phyloP scores from a whole-genome alignment of 768 basidiomycete genomes.

The Cyathus striatus region DNA sequence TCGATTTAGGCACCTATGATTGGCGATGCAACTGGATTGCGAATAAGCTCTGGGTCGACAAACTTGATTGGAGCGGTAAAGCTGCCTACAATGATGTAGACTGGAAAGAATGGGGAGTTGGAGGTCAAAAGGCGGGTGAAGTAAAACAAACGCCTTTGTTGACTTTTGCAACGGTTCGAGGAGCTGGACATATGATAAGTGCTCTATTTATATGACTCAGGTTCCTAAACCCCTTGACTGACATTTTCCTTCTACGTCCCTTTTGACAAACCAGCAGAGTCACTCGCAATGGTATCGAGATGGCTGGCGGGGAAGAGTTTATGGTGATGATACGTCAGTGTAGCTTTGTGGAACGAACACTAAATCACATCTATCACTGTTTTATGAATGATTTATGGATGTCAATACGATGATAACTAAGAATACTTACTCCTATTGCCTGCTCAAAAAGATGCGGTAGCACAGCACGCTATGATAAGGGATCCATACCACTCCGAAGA shows the following conservation, averaged over 20 bases:
- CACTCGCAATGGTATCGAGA: slow-evolving; percentile 55
- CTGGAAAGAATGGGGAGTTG: slow-evolving; percentile 56
- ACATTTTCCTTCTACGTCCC: slow-evolving; percentile 44
- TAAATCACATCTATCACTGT: slow-evolving; percentile 6
- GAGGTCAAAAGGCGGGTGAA: slow-evolving; percentile 43
- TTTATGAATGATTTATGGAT: too few relatives aligned
- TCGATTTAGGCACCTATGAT: slow-evolving; percentile 56
- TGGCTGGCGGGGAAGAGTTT: slow-evolving; percentile 49
- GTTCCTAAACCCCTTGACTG: slow-evolving; percentile 3
- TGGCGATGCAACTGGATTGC: slow-evolving; percentile 81
- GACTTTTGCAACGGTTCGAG: slow-evolving; percentile 32
- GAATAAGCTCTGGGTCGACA: slow-evolving; percentile 72
- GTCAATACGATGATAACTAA: too few relatives aligned
- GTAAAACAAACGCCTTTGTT: slow-evolving; percentile 29
- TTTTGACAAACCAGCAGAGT: slow-evolving; percentile 63
- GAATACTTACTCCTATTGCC: too few relatives aligned
- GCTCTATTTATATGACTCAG: slow-evolving; percentile 5
- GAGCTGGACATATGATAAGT: slow-evolving; percentile 58
- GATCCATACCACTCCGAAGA: too few relatives aligned
- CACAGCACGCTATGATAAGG: too few relatives aligned
- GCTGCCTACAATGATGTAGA: slow-evolving; percentile 40
- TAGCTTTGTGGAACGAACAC: not conserved
- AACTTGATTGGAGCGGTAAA: slow-evolving; percentile 67
- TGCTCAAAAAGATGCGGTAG: too few relatives aligned
- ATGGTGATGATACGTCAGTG: slow-evolving; percentile 18